Evolutionary conservation across 2,329 filamentous ascomycete species (phyloP).

Genomic region (Berkeleyomyces basicola): DNA sequence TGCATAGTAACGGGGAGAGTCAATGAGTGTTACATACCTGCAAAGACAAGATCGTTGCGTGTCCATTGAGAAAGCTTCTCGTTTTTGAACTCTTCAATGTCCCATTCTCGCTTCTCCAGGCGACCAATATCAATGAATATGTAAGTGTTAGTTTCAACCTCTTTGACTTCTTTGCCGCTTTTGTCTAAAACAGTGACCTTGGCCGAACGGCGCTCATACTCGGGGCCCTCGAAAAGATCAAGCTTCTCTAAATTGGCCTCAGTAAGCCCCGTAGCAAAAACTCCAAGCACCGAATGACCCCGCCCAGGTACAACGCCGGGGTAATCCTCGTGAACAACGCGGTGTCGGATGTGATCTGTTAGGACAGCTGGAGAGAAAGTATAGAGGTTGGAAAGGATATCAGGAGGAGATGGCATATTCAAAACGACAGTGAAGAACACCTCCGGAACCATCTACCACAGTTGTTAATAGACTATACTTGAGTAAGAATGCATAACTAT

Average conservation of each 20-base stretch:
- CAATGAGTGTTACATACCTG: conserved; percentile 6
- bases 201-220: conserved; percentile 47
- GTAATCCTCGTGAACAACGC: conserved; percentile 57
- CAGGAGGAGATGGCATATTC: conserved; percentile 32
- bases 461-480: conserved; percentile 13
- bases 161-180: conserved; percentile 25
- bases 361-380: conserved; percentile 61
- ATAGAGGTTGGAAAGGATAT: conserved; percentile 37
- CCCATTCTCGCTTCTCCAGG: conserved; percentile 68
- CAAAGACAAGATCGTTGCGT: conserved; percentile 20
- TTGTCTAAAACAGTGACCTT: conserved; percentile 35
- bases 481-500: conserved; percentile 3
- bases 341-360: conserved; percentile 50
- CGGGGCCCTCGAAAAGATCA: conserved; percentile 64
- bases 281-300: conserved; percentile 50
- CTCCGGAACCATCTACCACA: conserved; percentile 54
- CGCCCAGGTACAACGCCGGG: conserved; percentile 52
- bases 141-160: conserved; percentile 44
- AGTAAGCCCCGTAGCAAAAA: conserved; percentile 62
- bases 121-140: conserved; percentile 35
- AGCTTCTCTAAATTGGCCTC: conserved; percentile 58
- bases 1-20: not conserved
- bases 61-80: conserved; percentile 50
- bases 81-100: conserved; percentile 65
- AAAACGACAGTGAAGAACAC: conserved; percentile 79